These are phyloP conservation scores for Cubamyces sp. DNA, from an alignment of 768 basidiomycete species.

Conservation along the genomic window DNA sequence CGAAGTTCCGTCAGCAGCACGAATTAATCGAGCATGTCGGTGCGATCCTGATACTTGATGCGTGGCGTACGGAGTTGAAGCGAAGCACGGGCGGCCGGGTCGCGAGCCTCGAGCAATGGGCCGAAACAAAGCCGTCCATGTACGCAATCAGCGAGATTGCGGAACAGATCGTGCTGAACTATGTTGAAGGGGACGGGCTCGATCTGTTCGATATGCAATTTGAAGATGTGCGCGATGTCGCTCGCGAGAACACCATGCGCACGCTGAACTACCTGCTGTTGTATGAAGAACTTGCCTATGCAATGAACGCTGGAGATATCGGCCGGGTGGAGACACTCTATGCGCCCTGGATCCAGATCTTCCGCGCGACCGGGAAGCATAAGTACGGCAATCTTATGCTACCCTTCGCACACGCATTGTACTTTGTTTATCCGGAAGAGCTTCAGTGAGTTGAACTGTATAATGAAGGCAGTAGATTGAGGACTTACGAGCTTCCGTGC, in stretches of 20 bases:
- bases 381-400: slow-evolving; percentile 33
- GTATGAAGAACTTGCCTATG: slow-evolving; percentile 44
- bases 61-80: slow-evolving; percentile 35
- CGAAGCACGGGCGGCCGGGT: slow-evolving; percentile 1
- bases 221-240: slow-evolving; percentile 33
- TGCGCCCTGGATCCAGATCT: slow-evolving; percentile 36
- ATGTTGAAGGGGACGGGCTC: too few species aligned
- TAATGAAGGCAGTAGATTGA: too few species aligned
- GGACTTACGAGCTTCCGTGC: neutral
- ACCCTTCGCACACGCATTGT: slow-evolving; percentile 30
- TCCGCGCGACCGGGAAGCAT: slow-evolving; percentile 38
- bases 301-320: slow-evolving; percentile 39
- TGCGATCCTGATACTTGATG: slow-evolving; percentile 14
- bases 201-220: too few species aligned
- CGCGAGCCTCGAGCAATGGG: slow-evolving; percentile 35
- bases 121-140: slow-evolving; percentile 35
- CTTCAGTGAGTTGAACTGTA: slow-evolving; percentile 10
- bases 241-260: slow-evolving; percentile 40
- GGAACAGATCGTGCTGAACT: too few species aligned
- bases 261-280: slow-evolving; percentile 41
- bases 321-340: slow-evolving; percentile 37
- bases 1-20: slow-evolving; percentile 37
- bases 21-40: slow-evolving; percentile 34
- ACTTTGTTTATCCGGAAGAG: slow-evolving; percentile 26
- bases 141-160: slow-evolving; percentile 32